Evolutionary conservation across 2,329 filamentous ascomycete species (phyloP), one percentile per base, ranked within the genome.

Genomic region (Dothistroma septosporum): DNA sequence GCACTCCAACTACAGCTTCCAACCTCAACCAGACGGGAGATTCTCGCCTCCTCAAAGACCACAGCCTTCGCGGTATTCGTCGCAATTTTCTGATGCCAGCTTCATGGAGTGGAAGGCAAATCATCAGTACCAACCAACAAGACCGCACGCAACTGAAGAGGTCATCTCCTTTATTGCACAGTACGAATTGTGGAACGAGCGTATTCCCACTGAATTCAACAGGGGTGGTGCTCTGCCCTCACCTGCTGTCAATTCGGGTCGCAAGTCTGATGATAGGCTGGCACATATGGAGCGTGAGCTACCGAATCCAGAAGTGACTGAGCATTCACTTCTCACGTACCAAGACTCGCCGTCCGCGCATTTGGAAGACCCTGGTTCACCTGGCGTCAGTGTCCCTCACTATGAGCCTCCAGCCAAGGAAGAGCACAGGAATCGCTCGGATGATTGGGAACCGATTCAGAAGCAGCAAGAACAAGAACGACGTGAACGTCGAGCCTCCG

Each of bases 191-290:
- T 53, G 50, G 50, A 53, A 53, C 19, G 31, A 53, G 9, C 24
- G 50, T 11, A 35, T 35, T 35, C 50, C 50, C 12, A 53, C 50
- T 31, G 50, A 35, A n/a, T 53, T 53, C 28, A 53, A 31, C 50
- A 16, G 50, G 16, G 50, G 35, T 21, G 50, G 50, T 22, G 35
- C 50, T n/a, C 24, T 21, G 16, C 50, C 50, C 33, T 53, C 50
- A 4, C 50, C 35, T 24, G 50, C 24, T 35, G 50, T 53, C 31
- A 53, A 53, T n/a, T 10, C 33, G n/a, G 28, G 33, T 24, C 50
- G 28, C 50, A 53, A 53, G 16, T 53, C 50, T 19, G 31, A 53
- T 21, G 50, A 53, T 14, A 24, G 50, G 31, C 50, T 53, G 19
- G 24, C n/a, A n/a, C 11, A 11, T 11, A 53, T 53, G 28, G 50